Base-by-base conservation (phyloP, 2,329 filamentous ascomycete genomes). In the Aspergillus persii region DNA sequence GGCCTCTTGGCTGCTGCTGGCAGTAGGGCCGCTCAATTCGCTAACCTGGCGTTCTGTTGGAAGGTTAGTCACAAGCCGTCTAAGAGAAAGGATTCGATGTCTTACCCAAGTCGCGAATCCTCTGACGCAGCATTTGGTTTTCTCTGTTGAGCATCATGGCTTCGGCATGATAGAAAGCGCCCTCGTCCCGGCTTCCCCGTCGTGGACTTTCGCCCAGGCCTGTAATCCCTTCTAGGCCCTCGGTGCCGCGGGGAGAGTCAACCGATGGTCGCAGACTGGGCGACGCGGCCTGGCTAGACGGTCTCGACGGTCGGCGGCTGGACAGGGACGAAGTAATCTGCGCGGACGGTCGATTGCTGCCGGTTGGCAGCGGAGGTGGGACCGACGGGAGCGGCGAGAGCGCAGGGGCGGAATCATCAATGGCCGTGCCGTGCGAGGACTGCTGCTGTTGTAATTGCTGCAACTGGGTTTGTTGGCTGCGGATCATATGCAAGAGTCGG, bases 401-500 rank as follows among this genome's bases (percentile, higher is more conserved):
- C 8, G 77, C 78, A 30, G 71, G 76, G 62, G 81, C 78, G 1
- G 77, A 78, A 61, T 80, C 79, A 56, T 81, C 78, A 46, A 79
- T 68, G 6, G 76, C 73, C 4, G 74, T 54, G 36, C 47, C 30
- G 30, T 54, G 57, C 7, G 51, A 66, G 48, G 68, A 74, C 31
- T 71, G 74, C 61, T 73, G 74, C 41, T 70, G 70, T 61, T 77
- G 74, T 49, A 72, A 68, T 52, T 70, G 71, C 39, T 80, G 76
- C 8, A 81, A 68, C 61, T 81, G 79, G 11, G 70, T 63, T 66
- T 82, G 80, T 60, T 81, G 79, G 54, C 70, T 74, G 54, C 79
- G 76, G 55, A 82, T 82, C 75, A 80, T 79, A 58, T 77, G 77
- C 31, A 82, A 69, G n/a, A 82, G 74, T 50, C 80, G 77, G 60